Evolutionary conservation across 257 asterid genomes (phyloP).

Genomic region (Haberlea rhodopensis): DNA sequence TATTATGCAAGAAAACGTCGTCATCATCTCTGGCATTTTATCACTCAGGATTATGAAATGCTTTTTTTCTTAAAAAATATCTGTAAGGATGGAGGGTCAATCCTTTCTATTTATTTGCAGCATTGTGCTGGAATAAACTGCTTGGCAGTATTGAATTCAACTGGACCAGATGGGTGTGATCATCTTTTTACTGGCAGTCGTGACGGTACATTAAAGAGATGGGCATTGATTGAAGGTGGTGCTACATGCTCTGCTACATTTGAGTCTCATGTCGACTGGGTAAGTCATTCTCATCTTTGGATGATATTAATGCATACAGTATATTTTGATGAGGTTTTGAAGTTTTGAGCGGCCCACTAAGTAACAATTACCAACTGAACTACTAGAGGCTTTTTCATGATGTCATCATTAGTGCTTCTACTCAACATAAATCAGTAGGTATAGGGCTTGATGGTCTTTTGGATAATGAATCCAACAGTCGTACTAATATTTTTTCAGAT

Average conservation of each 20-base stretch:
- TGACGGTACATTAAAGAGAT: conserved; percentile 92
- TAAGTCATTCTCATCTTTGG: conserved; percentile 34
- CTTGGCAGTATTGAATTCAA: conserved; percentile 66
- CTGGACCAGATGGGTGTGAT: conserved; percentile 56
- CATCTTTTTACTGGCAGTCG: conserved; percentile 89
- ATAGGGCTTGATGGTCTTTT: conserved; percentile 13
- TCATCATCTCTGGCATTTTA: background rate
- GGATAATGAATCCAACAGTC: conserved; percentile 11
- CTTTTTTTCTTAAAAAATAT: conserved; percentile 9
- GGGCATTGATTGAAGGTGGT: conserved; percentile 70
- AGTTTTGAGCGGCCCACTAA: background rate
- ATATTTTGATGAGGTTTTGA: conserved; percentile 1
- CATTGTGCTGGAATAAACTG: conserved; percentile 95
- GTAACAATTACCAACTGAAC: background rate
- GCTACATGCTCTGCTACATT: conserved; percentile 84
- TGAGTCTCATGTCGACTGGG: conserved; percentile 99
- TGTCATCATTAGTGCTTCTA: background rate
- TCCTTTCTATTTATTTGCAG: conserved; percentile 43
- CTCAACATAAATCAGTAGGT: background rate
- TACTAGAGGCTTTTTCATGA: background rate
- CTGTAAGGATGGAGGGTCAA: background rate
- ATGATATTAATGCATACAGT: background rate
- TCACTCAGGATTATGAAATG: background rate
- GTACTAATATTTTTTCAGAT: conserved; percentile 11
- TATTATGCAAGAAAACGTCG: conserved; percentile 11